Evolutionary conservation across 2,329 filamentous ascomycete genomes (phyloP).

Genomic region (Ascochyta koolunga): DNA sequence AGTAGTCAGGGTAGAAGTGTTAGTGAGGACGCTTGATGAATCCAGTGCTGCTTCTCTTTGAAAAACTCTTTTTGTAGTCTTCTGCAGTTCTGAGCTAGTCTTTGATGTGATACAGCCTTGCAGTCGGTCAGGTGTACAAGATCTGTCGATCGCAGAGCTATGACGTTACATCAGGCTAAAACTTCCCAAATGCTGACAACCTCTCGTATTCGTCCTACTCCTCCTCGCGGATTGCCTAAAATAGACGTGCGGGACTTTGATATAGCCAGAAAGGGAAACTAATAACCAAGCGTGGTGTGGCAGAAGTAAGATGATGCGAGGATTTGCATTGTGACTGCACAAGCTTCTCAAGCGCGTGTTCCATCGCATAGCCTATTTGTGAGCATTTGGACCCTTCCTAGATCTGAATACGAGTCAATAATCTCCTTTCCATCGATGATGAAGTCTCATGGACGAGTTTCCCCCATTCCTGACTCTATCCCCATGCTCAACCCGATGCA

Average conservation of each 20-base stretch:
- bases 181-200: constrained; percentile 9
- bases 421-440: neutral
- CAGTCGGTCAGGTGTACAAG: constrained; percentile 13
- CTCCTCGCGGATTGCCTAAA: neutral
- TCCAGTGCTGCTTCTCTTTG: too few species aligned
- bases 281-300: neutral
- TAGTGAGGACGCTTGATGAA: neutral
- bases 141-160: constrained; percentile 9
- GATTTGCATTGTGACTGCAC: neutral
- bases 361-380: neutral
- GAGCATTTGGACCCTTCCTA: neutral
- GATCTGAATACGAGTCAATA: neutral
- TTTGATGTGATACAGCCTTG: constrained; percentile 1
- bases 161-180: constrained; percentile 12
- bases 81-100: neutral
- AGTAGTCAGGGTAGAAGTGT: neutral
- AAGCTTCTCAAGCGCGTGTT: constrained; percentile 4
- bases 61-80: too few species aligned
- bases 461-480: too few species aligned
- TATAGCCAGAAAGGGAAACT: neutral
- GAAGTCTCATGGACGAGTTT: too few species aligned
- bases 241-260: neutral
- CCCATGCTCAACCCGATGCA: too few species aligned
- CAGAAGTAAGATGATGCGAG: neutral
- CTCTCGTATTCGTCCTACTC: constrained; percentile 8